Evolutionary conservation across 805 yeast species (phyloP).

Genomic region (Lachancea kluyveri): DNA sequence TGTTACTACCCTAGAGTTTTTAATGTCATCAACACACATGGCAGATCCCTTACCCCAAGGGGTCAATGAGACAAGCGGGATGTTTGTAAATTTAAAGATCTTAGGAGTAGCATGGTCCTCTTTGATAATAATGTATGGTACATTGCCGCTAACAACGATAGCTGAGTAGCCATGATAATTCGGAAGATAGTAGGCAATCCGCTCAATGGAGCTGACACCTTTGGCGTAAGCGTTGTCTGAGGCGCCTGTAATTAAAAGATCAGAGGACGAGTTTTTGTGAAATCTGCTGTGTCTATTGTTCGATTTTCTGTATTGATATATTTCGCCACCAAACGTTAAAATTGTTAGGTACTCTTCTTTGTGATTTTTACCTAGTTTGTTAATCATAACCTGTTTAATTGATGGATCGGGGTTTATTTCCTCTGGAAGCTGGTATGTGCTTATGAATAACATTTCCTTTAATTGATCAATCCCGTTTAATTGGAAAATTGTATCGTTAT

Average conservation of each 20-base stretch:
- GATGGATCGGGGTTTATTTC: conserved; percentile 61
- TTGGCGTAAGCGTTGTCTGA: conserved; percentile 70
- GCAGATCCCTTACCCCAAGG: conserved; percentile 37
- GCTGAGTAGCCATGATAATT: conserved; percentile 52
- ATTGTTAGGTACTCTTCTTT: conserved; percentile 62
- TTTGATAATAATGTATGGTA: conserved; percentile 64
- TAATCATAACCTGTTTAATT: conserved; percentile 60
- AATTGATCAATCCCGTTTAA: conserved; percentile 33
- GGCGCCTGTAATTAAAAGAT: conserved; percentile 60
- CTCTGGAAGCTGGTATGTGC: conserved; percentile 29
- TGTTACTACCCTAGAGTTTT: conserved; percentile 54
- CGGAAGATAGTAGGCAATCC: conserved; percentile 55
- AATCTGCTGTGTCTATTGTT: conserved; percentile 19
- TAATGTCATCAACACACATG: conserved; percentile 63
- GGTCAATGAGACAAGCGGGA: conserved; percentile 56
- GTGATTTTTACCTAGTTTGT: conserved; percentile 55
- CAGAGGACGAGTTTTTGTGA: conserved; percentile 26
- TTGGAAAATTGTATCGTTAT: conserved; percentile 35
- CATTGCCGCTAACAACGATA: conserved; percentile 67
- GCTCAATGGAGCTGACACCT: conserved; percentile 57
- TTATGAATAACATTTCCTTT: conserved; percentile 34
- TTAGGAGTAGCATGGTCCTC: conserved; percentile 58
- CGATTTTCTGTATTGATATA: conserved; percentile 56
- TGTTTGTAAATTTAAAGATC: conserved; percentile 58
- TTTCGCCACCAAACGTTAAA: conserved; percentile 77